These are phyloP conservation scores for Meyerozyma smithsonii DNA, from an alignment of 1,139 yeast genomes.

Conservation along the genomic window DNA sequence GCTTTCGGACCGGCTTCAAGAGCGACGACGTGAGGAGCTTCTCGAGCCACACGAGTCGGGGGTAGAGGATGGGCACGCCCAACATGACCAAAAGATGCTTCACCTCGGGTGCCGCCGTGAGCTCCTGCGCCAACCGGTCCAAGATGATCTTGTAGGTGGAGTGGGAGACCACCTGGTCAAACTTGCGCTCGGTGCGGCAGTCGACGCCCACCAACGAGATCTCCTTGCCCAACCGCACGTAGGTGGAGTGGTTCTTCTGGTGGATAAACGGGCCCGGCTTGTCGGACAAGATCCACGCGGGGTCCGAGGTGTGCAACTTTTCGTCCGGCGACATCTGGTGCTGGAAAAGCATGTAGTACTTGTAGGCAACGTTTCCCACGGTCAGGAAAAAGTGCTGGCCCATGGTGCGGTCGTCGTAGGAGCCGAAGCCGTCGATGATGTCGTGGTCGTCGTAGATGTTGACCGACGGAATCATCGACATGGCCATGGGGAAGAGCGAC, in stretches of 20 bases:
- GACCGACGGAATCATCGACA: slow-evolving; percentile 78
- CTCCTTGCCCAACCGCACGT: slow-evolving; percentile 67
- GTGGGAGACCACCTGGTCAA: slow-evolving; percentile 51
- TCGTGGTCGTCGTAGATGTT: slow-evolving; percentile 91
- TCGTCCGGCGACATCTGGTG: slow-evolving; percentile 64
- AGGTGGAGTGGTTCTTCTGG: slow-evolving; percentile 62
- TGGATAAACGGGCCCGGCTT: slow-evolving; percentile 61
- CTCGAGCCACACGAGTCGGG: slow-evolving; percentile 88
- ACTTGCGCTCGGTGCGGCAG: slow-evolving; percentile 85
- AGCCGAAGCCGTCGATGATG: slow-evolving; percentile 93
- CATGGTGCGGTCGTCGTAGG: slow-evolving; percentile 78
- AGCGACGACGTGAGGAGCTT: slow-evolving; percentile 58
- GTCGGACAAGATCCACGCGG: slow-evolving; percentile 54
- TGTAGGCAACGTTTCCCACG: slow-evolving; percentile 75
- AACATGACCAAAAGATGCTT: slow-evolving; percentile 78
- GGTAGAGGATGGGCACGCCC: slow-evolving; percentile 94
- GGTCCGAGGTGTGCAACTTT: slow-evolving; percentile 34
- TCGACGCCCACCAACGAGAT: slow-evolving; percentile 76
- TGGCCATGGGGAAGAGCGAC: slow-evolving; percentile 63
- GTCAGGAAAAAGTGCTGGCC: slow-evolving; percentile 57
- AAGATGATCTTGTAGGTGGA: slow-evolving; percentile 61
- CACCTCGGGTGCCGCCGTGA: slow-evolving; percentile 47
- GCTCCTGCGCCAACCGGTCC: slow-evolving; percentile 51
- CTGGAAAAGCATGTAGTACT: slow-evolving; percentile 86
- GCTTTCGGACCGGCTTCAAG: slow-evolving; percentile 58